phyloP scores from a whole-genome alignment of 176 grass and related monocot genomes.

The Rhynchospora tenuis region DNA sequence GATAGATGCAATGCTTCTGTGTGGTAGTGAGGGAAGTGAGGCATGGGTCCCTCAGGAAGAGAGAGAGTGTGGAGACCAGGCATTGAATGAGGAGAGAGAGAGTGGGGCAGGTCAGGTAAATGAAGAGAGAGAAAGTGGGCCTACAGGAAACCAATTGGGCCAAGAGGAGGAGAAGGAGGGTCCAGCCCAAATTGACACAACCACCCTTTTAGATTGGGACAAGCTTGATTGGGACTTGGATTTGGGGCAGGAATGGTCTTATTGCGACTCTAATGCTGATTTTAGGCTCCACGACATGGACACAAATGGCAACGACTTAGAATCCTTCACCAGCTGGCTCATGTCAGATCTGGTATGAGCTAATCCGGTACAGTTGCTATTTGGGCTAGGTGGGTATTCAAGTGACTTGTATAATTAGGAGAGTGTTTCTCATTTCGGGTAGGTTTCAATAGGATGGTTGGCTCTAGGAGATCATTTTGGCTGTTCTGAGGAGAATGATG shows the following conservation, averaged over 20 bases:
- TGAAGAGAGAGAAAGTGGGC: not conserved
- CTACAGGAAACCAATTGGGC: not conserved
- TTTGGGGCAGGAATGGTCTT: conserved; percentile 33
- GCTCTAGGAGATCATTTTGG: not conserved
- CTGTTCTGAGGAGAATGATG: not conserved
- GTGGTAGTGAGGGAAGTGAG: not conserved
- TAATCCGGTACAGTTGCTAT: not conserved
- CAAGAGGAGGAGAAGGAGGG: not conserved
- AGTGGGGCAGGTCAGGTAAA: not conserved
- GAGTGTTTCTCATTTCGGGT: conserved; percentile 17
- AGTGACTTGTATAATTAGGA: conserved; percentile 7
- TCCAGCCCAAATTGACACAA: conserved; percentile 21
- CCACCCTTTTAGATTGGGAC: conserved; percentile 51
- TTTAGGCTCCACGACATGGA: not conserved
- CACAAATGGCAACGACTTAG: conserved; percentile 28
- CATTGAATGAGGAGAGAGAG: not conserved
- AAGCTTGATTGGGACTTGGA: conserved; percentile 46
- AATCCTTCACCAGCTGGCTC: conserved; percentile 54
- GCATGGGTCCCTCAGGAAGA: not conserved
- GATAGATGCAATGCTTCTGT: conserved; percentile 36
- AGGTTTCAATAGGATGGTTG: not conserved
- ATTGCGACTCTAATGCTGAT: not conserved
- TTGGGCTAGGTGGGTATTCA: not conserved
- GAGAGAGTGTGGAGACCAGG: not conserved
- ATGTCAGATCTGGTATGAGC: conserved; percentile 42